Conservation (phyloP, 2,329 filamentous ascomycete genomes). For the Rutstroemia sp. region DNA sequence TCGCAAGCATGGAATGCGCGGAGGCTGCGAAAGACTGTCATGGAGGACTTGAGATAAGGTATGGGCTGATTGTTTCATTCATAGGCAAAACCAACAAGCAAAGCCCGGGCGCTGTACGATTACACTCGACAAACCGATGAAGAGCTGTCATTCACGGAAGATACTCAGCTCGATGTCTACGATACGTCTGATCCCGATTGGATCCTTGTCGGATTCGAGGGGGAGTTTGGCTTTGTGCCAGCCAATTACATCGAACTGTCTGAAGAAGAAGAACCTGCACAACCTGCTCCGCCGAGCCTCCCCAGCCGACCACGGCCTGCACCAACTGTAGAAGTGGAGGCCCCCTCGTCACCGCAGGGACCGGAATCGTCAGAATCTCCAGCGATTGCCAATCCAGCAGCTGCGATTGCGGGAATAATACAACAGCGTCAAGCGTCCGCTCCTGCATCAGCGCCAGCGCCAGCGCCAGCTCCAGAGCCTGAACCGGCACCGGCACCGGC, state of each 20-base stretch:
- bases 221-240: constrained; percentile 89
- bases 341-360: constrained; percentile 21
- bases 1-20: not conserved
- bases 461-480: constrained; percentile 18
- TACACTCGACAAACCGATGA: constrained; percentile 97
- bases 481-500: no score
- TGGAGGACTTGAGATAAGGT: not conserved
- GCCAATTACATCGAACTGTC: constrained; percentile 86
- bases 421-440: constrained; percentile 23
- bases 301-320: constrained; percentile 28
- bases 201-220: constrained; percentile 81
- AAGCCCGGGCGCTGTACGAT: constrained; percentile 93
- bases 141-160: constrained; percentile 91
- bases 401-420: constrained; percentile 49
- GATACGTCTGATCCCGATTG: constrained; percentile 91
- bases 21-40: not conserved
- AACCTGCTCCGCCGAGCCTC: constrained; percentile 29
- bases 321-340: constrained; percentile 23
- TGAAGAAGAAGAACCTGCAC: constrained; percentile 30
- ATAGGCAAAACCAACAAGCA: constrained; percentile 57
- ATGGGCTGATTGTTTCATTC: constrained; percentile 12
- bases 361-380: constrained; percentile 16
- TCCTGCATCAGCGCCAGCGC: constrained; percentile 37
- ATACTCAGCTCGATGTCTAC: constrained; percentile 74
- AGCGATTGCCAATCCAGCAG: constrained; percentile 24